Conservation (phyloP, 257 asterid species). For the Scutellaria barbata region DNA sequence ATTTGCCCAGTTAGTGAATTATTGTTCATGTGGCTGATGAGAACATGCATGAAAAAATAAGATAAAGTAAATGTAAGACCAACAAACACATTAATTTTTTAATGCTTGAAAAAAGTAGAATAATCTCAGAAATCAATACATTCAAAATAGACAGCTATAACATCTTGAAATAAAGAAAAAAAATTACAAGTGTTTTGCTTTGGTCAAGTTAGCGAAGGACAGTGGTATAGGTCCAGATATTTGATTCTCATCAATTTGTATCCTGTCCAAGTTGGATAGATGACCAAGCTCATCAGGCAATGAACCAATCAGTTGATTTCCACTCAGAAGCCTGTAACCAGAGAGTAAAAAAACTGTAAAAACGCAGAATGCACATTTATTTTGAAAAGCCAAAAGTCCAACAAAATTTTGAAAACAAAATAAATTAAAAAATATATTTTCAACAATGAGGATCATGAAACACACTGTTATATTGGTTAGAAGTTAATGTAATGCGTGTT, state of each 20-base stretch:
- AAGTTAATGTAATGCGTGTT: background rate
- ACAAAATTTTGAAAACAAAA: background rate
- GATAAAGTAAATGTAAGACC: slow-evolving; percentile 27
- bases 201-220: slow-evolving; percentile 72
- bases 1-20: slow-evolving; percentile 85
- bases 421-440: background rate
- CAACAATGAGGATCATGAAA: slow-evolving; percentile 15
- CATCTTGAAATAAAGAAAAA: slow-evolving; percentile 29
- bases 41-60: slow-evolving; percentile 27
- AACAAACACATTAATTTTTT: slow-evolving; percentile 13
- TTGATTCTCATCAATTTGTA: slow-evolving; percentile 83
- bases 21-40: slow-evolving; percentile 94
- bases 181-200: slow-evolving; percentile 66
- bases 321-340: slow-evolving; percentile 79
- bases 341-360: slow-evolving; percentile 20
- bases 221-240: slow-evolving; percentile 80
- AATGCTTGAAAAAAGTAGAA: slow-evolving; percentile 10
- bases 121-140: slow-evolving; percentile 20
- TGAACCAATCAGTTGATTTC: slow-evolving; percentile 80
- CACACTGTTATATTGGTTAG: background rate
- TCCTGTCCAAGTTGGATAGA: slow-evolving; percentile 76
- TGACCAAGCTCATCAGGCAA: slow-evolving; percentile 89
- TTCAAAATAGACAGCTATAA: background rate
- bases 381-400: background rate
- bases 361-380: slow-evolving; percentile 18